Evolutionary conservation across 2,329 filamentous ascomycete species (phyloP), one percentile per base, ranked within the genome.

Genomic region (Exophiala sideris): DNA sequence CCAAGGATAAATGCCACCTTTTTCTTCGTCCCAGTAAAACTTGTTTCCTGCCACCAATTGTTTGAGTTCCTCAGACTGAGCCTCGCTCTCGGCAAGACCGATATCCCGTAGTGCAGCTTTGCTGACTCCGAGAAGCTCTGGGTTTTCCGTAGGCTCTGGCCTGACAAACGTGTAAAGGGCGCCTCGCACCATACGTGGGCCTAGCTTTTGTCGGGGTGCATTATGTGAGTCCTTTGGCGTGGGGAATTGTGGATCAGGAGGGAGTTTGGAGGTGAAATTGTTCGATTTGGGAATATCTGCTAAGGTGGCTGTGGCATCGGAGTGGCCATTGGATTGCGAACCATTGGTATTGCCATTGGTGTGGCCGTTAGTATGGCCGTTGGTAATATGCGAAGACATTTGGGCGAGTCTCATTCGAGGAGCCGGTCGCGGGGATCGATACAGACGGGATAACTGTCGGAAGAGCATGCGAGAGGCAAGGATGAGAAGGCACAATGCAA

Each of bases 1-100:
- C 94, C 94, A 99, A 0, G 94, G 92, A 69, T 99, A 99, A 40
- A 94, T 84, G n/a, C 88, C 87, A 16, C 88, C 87, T 54, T 83
- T 75, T 54, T 84, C 79, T 54, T 87, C 81, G 60, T 90, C 81
- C 46, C 91, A 92, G 52, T 88, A 82, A 11, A 96, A 80, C 66
- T 84, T 85, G 68, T 94, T 95, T 2, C 94, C 94, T 0, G 88
- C 84, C 5, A 95, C 87, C 0, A 90, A 78, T 56, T 87, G 79
- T 58, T 82, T 80, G 69, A 97, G 96, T 9, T 89, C 85, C 1
- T 88, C 79, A 0, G 82, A 88, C 45, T 82, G 71, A 44, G 86
- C 83, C 62, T 94, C 88, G 2, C 81, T 82, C 1, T 78, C 70
- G 16, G 79, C 78, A 56, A 99, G 83, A 0, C 89, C 88, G n/a